Percentiles rank a stretch among this genome's conserved stretches.
phyloP scores from a whole-genome alignment of 2,329 filamentous ascomycete genomes.

The Colletotrichum sp. region DNA sequence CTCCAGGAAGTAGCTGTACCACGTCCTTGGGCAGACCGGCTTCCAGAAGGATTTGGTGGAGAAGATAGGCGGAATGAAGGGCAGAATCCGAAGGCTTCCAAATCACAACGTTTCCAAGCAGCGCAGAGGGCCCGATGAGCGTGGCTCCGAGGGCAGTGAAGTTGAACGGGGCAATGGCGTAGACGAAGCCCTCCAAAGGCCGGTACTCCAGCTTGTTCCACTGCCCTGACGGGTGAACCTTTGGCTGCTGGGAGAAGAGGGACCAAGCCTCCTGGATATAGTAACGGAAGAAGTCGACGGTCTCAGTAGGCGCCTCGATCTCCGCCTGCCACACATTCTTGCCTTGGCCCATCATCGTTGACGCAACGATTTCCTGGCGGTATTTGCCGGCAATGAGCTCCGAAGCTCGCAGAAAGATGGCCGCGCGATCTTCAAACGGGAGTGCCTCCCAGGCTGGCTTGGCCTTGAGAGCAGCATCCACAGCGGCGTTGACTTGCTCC shows the following conservation, averaged over 20 bases:
- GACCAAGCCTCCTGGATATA: slow-evolving; percentile 94
- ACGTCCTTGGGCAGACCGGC: slow-evolving; percentile 88
- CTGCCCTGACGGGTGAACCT: slow-evolving; percentile 79
- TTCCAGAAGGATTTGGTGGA: slow-evolving; percentile 90
- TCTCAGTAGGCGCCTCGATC: slow-evolving; percentile 94
- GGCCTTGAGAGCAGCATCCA: slow-evolving; percentile 44
- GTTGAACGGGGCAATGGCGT: slow-evolving; percentile 94
- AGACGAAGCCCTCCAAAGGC: slow-evolving; percentile 92
- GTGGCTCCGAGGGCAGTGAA: slow-evolving; percentile 96
- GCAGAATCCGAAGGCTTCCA: slow-evolving; percentile 98
- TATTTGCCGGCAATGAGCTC: slow-evolving; percentile 92
- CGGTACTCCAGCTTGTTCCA: slow-evolving; percentile 94
- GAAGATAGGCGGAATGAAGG: slow-evolving; percentile 87
- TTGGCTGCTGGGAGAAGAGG: slow-evolving; percentile 85
- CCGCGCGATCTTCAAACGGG: slow-evolving; percentile 88
- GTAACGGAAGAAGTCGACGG: slow-evolving; percentile 92
- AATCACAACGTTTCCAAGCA: slow-evolving; percentile 92
- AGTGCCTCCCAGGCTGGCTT: slow-evolving; percentile 86
- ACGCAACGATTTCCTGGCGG: slow-evolving; percentile 94
- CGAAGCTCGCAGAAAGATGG: slow-evolving; percentile 94
- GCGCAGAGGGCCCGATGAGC: slow-evolving; percentile 79
- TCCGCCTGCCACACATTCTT: slow-evolving; percentile 99
- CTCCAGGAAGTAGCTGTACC: slow-evolving; percentile 91
- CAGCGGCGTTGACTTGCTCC: neutral
- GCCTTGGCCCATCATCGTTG: slow-evolving; percentile 94